Evolutionary conservation across 495 filamentous ascomycete species (phyloP).

Genomic region (Xanthoparmelia taractica): DNA sequence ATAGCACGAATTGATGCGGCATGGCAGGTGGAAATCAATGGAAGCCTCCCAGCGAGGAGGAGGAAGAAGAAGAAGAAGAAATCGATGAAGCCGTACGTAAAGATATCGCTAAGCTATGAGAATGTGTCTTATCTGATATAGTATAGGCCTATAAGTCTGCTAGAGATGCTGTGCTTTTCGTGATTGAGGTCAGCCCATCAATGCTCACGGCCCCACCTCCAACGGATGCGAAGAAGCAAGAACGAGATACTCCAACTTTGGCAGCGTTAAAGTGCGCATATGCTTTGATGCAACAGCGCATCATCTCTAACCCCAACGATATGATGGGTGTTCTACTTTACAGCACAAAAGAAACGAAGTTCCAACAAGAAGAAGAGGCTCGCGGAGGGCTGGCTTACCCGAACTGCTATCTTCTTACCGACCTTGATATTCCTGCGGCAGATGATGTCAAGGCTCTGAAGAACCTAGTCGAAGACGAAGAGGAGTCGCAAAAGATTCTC

Average conservation of each 20-base stretch:
- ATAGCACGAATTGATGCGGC: background rate
- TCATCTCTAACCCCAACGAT: constrained; percentile 91
- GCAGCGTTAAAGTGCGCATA: constrained; percentile 94
- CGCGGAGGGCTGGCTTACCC: constrained; percentile 63
- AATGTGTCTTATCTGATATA: constrained; percentile 8
- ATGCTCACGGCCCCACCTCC: constrained; percentile 68
- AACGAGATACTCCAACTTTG: constrained; percentile 60
- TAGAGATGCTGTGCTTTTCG: constrained; percentile 96
- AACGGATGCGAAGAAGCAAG: constrained; percentile 61
- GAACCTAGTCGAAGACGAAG: constrained; percentile 65
- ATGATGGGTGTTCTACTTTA: constrained; percentile 98
- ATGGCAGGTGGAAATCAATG: constrained; percentile 41
- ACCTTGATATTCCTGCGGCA: constrained; percentile 81
- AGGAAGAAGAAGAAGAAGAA: constrained; percentile 66
- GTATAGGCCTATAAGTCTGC: constrained; percentile 80
- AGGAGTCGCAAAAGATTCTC: constrained; percentile 53
- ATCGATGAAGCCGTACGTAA: constrained; percentile 59
- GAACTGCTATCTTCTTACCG: constrained; percentile 85
- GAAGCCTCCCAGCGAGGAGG: constrained; percentile 40
- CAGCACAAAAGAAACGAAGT: constrained; percentile 79
- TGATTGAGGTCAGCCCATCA: constrained; percentile 85
- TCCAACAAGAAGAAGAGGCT: constrained; percentile 56
- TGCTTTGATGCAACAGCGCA: constrained; percentile 91
- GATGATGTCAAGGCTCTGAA: constrained; percentile 76
- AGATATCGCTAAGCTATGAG: background rate